A percentile compares a stretch with the other conserved stretches of the same genome.
phyloP scores from a whole-genome alignment of 371 early-diverging fungal species.

The Circinella umbellata region DNA sequence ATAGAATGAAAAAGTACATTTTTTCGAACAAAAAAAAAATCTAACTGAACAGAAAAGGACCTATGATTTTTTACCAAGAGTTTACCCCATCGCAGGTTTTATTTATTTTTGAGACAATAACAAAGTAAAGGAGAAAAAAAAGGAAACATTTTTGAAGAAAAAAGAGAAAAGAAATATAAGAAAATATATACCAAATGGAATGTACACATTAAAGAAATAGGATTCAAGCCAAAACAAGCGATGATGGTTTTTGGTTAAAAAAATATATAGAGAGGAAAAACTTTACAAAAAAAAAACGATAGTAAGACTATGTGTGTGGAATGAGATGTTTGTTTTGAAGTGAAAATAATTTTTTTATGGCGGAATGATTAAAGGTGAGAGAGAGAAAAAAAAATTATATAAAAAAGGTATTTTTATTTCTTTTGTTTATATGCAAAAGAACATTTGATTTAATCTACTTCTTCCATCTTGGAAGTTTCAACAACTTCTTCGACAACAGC shows the following conservation, averaged over 20 bases:
- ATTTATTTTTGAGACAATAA: constrained; percentile 6
- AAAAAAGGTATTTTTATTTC: not conserved
- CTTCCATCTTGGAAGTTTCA: constrained; percentile 95
- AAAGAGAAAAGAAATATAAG: not conserved
- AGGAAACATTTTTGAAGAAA: constrained; percentile 7
- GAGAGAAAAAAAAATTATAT: not conserved
- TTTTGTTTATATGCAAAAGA: not conserved
- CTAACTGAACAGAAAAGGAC: no score
- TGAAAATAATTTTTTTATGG: constrained; percentile 1
- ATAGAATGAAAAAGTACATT: no score
- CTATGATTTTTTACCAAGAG: not conserved
- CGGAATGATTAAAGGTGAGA: no score
- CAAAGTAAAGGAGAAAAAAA: constrained; percentile 3
- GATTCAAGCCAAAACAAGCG: constrained; percentile 9
- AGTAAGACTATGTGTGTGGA: no score
- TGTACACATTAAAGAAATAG: constrained; percentile 6
- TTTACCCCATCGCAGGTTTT: not conserved
- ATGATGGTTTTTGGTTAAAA: not conserved
- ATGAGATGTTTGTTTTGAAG: not conserved
- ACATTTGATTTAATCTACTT: constrained; percentile 81
- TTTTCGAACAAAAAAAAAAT: no score
- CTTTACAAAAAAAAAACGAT: not conserved
- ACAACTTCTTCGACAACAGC: constrained; percentile 66
- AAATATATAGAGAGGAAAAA: not conserved
- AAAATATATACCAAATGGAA: constrained; percentile 13